A percentile compares a stretch with the other conserved stretches of the same genome.
phyloP scores from a whole-genome alignment of 2,329 filamentous ascomycete genomes.

The Colletotrichum sp. region DNA sequence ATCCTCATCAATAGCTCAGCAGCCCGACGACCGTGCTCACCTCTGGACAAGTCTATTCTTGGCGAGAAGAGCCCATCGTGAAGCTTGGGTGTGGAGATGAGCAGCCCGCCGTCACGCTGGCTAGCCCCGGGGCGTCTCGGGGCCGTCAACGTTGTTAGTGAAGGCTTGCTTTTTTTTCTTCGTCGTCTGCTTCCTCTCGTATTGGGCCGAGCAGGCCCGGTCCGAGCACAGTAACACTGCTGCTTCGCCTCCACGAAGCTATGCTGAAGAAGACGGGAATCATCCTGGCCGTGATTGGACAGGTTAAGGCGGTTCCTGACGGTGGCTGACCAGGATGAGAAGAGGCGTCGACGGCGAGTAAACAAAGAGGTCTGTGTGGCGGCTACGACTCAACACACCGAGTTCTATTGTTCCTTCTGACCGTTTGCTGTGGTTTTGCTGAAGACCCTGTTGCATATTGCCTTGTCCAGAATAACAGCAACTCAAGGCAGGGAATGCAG shows the following conservation, averaged over 20 bases:
- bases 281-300: background rate
- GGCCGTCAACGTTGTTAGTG: background rate
- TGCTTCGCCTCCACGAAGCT: conserved; percentile 2
- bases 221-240: background rate
- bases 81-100: conserved; percentile 5
- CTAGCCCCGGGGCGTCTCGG: background rate
- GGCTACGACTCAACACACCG: background rate
- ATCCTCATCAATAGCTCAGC: background rate
- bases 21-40: background rate
- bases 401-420: background rate
- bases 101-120: background rate
- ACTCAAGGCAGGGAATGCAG: background rate
- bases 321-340: background rate
- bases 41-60: background rate
- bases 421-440: background rate
- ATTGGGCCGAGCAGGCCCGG: background rate
- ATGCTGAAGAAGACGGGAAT: background rate
- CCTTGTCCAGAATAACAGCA: background rate
- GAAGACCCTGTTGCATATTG: background rate
- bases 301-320: background rate
- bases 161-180: background rate
- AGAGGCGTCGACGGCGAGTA: conserved; percentile 1
- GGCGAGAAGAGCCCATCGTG: background rate
- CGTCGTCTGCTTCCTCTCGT: background rate
- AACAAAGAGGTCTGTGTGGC: conserved; percentile 10